These are phyloP conservation scores for Candida rishiriensis DNA, from an alignment of 805 yeast species.

Conservation along the genomic window DNA sequence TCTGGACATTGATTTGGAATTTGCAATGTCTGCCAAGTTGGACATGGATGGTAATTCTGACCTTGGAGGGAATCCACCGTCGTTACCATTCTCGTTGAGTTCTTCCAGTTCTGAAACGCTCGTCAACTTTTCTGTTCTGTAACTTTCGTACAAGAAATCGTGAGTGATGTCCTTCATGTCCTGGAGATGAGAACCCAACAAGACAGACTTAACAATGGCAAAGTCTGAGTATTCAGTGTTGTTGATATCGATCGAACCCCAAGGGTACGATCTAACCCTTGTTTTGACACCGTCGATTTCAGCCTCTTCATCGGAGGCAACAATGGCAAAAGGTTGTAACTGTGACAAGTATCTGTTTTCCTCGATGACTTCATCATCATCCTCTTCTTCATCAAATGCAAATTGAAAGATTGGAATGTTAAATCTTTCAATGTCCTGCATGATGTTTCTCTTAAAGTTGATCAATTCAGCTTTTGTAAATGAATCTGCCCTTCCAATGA, in stretches of 20 bases:
- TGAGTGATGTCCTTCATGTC: slow-evolving; percentile 64
- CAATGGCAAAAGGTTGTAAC: slow-evolving; percentile 73
- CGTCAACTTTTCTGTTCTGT: slow-evolving; percentile 60
- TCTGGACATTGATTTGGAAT: slow-evolving; percentile 29
- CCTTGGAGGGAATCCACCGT: slow-evolving; percentile 9
- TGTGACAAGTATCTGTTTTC: slow-evolving; percentile 59
- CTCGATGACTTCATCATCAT: slow-evolving; percentile 62
- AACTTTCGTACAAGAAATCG: slow-evolving; percentile 58
- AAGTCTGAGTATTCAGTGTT: slow-evolving; percentile 52
- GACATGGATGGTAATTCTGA: slow-evolving; percentile 55
- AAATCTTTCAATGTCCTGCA: slow-evolving; percentile 58
- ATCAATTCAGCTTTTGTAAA: slow-evolving; percentile 58
- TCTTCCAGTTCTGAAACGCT: slow-evolving; percentile 44
- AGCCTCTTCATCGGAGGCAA: slow-evolving; percentile 57
- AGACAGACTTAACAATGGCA: slow-evolving; percentile 47
- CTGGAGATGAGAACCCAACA: slow-evolving; percentile 57
- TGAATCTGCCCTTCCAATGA: slow-evolving; percentile 67
- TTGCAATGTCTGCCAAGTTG: slow-evolving; percentile 51
- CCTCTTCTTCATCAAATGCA: slow-evolving; percentile 67
- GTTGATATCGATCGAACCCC: slow-evolving; percentile 63
- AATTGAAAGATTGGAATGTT: slow-evolving; percentile 75
- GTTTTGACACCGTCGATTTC: slow-evolving; percentile 46
- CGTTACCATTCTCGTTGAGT: slow-evolving; percentile 18
- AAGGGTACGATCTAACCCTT: slow-evolving; percentile 66
- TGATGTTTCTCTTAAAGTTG: slow-evolving; percentile 55